phyloP scores from a whole-genome alignment of 1,139 yeast species.

The Kodamaea sp. region DNA sequence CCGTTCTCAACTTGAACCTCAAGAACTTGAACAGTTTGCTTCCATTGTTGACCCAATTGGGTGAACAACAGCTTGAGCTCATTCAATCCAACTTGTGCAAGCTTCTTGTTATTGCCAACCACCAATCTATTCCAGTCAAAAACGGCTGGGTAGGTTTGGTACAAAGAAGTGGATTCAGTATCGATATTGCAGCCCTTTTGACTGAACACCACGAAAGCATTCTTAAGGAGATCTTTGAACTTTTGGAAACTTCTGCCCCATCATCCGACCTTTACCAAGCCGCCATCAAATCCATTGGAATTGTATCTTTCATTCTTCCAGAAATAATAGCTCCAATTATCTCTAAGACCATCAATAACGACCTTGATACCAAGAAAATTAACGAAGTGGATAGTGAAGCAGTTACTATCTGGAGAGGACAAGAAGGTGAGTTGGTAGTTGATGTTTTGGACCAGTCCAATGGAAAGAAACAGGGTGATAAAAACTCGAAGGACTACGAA shows the following conservation, averaged over 20 bases:
- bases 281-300: slow-evolving; percentile 60
- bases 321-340: slow-evolving; percentile 56
- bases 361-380: slow-evolving; percentile 40
- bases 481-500: slow-evolving; percentile 80
- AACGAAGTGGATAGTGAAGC: slow-evolving; percentile 25
- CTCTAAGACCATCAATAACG: slow-evolving; percentile 38
- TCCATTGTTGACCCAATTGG: slow-evolving; percentile 42
- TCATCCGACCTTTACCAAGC: slow-evolving; percentile 38
- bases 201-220: slow-evolving; percentile 27
- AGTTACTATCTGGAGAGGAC: slow-evolving; percentile 63
- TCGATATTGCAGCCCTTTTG: slow-evolving; percentile 69
- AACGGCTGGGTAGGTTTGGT: slow-evolving; percentile 82
- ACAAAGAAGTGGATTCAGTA: slow-evolving; percentile 45
- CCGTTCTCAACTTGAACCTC: slow-evolving; percentile 18
- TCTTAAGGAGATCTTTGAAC: slow-evolving; percentile 7
- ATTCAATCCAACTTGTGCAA: slow-evolving; percentile 32
- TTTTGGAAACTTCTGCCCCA: slow-evolving; percentile 6
- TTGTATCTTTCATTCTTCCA: slow-evolving; percentile 72
- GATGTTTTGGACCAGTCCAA: slow-evolving; percentile 53
- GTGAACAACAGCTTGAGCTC: slow-evolving; percentile 15
- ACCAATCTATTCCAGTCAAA: slow-evolving; percentile 40
- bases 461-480: slow-evolving; percentile 43
- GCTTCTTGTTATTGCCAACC: slow-evolving; percentile 60
- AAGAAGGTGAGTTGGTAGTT: slow-evolving; percentile 69
- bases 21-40: slow-evolving; percentile 43